A percentile compares a stretch with the other conserved stretches of the same genome.
Evolutionary conservation across 495 filamentous ascomycete species (phyloP).

Genomic region (Talaromyces wortmannii): DNA sequence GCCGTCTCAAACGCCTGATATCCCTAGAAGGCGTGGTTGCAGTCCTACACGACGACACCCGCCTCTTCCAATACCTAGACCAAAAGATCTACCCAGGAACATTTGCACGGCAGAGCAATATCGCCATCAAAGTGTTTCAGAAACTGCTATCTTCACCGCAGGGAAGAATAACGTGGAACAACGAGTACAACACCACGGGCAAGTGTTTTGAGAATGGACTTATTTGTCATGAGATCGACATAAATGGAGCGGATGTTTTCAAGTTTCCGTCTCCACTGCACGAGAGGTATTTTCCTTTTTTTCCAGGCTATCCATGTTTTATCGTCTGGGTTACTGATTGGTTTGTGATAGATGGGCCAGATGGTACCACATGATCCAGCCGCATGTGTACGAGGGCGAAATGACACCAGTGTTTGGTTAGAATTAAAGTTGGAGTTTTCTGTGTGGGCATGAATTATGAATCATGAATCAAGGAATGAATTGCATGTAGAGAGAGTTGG

Average conservation of each 20-base stretch:
- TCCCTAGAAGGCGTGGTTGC: neutral
- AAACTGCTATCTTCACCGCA: neutral
- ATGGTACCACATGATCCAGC: conserved; percentile 1
- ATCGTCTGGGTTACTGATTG: neutral
- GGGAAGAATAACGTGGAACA: neutral
- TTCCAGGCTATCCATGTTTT: neutral
- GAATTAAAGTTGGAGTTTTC: neutral
- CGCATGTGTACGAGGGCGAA: neutral
- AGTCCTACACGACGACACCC: neutral
- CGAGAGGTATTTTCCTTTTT: conserved; percentile 29
- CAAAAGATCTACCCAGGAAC: neutral
- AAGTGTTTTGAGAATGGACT: neutral
- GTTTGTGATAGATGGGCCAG: neutral
- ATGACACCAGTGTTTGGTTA: neutral
- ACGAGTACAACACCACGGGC: neutral
- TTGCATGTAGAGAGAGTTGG: too few relatives aligned
- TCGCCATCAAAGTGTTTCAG: neutral
- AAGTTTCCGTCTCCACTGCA: conserved; percentile 21
- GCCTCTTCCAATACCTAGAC: neutral
- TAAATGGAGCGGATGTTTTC: neutral
- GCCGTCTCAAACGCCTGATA: neutral
- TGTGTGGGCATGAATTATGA: too few relatives aligned
- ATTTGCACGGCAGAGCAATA: neutral
- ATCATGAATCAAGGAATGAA: too few relatives aligned
- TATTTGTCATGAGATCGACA: conserved; percentile 1